Percentiles rank a stretch among this genome's conserved stretches.
These are phyloP conservation scores for Penicillium sp. DNA, from an alignment of 2,329 filamentous ascomycete species.

Conservation along the genomic window DNA sequence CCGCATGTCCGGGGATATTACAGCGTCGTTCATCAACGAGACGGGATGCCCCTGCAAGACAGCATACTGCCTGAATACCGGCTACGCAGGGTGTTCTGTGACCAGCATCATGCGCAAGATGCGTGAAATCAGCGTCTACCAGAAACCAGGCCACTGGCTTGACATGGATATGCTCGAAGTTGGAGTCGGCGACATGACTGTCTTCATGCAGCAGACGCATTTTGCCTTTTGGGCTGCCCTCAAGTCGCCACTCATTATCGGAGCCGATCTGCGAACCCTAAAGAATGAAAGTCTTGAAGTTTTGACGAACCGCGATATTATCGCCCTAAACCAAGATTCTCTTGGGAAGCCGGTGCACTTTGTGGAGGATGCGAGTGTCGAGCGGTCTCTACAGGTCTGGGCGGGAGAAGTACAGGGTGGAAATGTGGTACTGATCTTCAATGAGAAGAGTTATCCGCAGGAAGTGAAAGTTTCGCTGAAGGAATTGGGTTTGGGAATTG, in stretches of 20 bases:
- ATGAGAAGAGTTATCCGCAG: conserved; percentile 13
- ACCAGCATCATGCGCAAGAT: conserved; percentile 20
- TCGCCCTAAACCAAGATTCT: conserved; percentile 8
- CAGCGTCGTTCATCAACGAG: conserved; percentile 25
- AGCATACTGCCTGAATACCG: conserved; percentile 40
- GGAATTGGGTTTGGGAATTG: neutral
- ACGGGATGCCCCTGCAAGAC: conserved; percentile 27
- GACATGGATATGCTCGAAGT: conserved; percentile 9
- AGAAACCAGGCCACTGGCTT: conserved; percentile 28
- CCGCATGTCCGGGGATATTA: conserved; percentile 35
- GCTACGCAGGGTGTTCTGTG: conserved; percentile 35
- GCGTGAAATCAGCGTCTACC: conserved; percentile 29
- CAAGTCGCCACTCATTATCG: conserved; percentile 3
- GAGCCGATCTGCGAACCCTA: neutral
- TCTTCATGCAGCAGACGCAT: neutral
- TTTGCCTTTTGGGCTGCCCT: conserved; percentile 1
- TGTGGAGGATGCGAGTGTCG: neutral
- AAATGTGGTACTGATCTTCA: conserved; percentile 8
- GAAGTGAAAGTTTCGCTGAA: neutral
- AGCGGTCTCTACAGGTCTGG: conserved; percentile 6
- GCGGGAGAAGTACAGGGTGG: conserved; percentile 2
- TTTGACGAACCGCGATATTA: conserved; percentile 8
- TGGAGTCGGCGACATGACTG: neutral
- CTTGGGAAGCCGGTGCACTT: neutral
- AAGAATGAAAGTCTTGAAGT: conserved; percentile 7